phyloP scores from a whole-genome alignment of 2,329 filamentous ascomycete species.

The Colletotrichum sp. region DNA sequence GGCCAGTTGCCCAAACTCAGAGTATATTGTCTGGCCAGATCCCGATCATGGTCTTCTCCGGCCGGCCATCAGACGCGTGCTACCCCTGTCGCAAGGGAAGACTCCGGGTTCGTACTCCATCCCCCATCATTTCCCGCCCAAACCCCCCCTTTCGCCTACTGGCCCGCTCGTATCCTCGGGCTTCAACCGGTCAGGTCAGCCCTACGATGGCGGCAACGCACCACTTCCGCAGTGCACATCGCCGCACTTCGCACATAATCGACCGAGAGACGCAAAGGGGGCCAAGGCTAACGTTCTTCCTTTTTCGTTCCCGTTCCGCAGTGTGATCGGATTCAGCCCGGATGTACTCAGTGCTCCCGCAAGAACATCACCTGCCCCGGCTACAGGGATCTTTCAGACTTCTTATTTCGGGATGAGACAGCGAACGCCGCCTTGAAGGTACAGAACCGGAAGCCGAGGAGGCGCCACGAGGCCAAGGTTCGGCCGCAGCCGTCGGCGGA shows the following conservation, averaged over 20 bases:
- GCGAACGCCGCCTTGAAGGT: slow-evolving; percentile 24
- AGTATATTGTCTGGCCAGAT: background rate
- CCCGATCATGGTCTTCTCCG: slow-evolving; percentile 32
- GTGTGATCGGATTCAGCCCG: slow-evolving; percentile 29
- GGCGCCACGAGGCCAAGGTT: background rate
- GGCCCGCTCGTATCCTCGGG: slow-evolving; percentile 2
- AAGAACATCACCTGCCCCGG: slow-evolving; percentile 28
- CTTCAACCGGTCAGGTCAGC: slow-evolving; percentile 1
- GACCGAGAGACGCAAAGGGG: background rate
- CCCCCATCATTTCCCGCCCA: background rate
- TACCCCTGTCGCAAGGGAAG: slow-evolving; percentile 29
- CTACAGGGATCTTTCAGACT: slow-evolving; percentile 27
- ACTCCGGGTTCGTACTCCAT: slow-evolving; percentile 25
- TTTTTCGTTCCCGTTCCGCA: background rate
- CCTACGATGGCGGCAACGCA: background rate
- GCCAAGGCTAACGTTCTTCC: slow-evolving; percentile 1
- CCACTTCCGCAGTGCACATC: background rate
- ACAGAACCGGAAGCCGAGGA: slow-evolving; percentile 3
- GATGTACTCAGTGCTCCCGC: slow-evolving; percentile 31
- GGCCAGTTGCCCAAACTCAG: background rate
- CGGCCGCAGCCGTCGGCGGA: background rate
- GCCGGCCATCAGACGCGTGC: slow-evolving; percentile 31
- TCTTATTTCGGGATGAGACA: slow-evolving; percentile 32
- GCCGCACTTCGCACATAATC: background rate
- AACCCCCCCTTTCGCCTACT: background rate